Percentiles rank a stretch among this genome's conserved stretches.
These are phyloP conservation scores for Quercus engelmannii DNA, from an alignment of 306 rosid species.

Conservation along the genomic window DNA sequence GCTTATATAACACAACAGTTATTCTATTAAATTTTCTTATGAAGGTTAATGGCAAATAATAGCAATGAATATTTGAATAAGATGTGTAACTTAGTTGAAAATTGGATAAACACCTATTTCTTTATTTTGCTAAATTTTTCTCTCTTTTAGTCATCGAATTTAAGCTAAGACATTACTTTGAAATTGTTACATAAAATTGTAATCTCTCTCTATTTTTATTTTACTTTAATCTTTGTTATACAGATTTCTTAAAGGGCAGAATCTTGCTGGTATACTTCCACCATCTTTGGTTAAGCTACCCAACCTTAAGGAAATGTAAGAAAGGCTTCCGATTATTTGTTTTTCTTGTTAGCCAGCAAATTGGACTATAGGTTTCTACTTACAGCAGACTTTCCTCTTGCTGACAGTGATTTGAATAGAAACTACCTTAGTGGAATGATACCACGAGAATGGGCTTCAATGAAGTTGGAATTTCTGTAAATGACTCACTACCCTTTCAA, in stretches of 20 bases:
- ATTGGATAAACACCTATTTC: background rate
- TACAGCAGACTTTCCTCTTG: background rate
- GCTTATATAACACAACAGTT: background rate
- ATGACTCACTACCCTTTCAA: background rate
- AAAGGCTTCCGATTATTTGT: background rate
- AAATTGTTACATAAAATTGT: background rate
- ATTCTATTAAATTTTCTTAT: background rate
- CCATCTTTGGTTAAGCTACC: slow-evolving; percentile 22
- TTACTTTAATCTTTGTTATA: background rate
- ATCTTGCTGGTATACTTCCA: slow-evolving; percentile 34
- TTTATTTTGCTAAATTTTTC: background rate
- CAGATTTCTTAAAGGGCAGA: slow-evolving; percentile 11
- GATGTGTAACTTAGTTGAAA: background rate
- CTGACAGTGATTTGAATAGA: slow-evolving; percentile 11
- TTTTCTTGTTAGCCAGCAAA: background rate
- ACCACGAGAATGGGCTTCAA: slow-evolving; percentile 29
- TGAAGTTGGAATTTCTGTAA: slow-evolving; percentile 29
- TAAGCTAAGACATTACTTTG: background rate
- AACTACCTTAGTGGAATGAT: slow-evolving; percentile 32
- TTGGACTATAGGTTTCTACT: background rate
- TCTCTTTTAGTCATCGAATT: background rate
- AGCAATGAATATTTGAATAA: background rate
- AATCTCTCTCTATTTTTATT: background rate
- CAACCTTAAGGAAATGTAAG: slow-evolving; percentile 29
- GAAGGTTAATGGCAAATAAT: background rate